Evolutionary conservation across 2,329 filamentous ascomycete species (phyloP), one percentile per base, ranked within the genome.

Genomic region (Fusarium sp.): DNA sequence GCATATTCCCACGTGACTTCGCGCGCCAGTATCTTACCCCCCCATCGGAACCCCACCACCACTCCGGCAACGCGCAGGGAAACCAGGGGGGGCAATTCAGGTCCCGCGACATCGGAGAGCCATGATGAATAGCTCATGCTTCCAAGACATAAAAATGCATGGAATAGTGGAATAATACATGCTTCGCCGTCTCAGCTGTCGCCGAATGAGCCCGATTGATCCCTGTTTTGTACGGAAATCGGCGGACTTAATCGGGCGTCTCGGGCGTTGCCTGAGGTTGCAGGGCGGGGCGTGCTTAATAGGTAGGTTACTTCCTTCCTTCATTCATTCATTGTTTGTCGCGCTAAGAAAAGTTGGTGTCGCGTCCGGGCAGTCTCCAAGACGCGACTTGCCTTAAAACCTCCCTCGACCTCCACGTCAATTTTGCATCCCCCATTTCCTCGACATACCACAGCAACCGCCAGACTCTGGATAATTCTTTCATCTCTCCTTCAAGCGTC

Each of bases 361-460:
- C 81, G 81, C 81, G 81, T 82, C 65, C 74, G 18, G 50, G 50
- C 18, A 20, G 50, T 54, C 27, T 54, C 27, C 69, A 60, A 77
- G 76, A 83, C 81, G 81, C 81, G 81, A 64, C 75, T 79, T 54
- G 70, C 79, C 80, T 81, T 84, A 83, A 84, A 82, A 83, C 75
- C 78, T 75, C 76, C 73, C 72, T 73, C 67, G 76, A 76, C 75
- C 80, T 78, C 76, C 71, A 62, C 67, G 54, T 66, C 52, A 68
- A 77, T 69, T 76, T 69, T 70, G 68, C 69, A 68, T 71, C 62
- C 76, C 72, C 70, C 77, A 72, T 79, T 77, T 70, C 62, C 72
- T 75, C 67, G 39, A 78, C 71, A 73, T 73, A 76, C 73, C 74
- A 74, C 68, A 67, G 60, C 63, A 64, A 74, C 74, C 41, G 52